Evolutionary conservation across 2,329 filamentous ascomycete species (phyloP).

Genomic region (Sphaerulina vaccinii): DNA sequence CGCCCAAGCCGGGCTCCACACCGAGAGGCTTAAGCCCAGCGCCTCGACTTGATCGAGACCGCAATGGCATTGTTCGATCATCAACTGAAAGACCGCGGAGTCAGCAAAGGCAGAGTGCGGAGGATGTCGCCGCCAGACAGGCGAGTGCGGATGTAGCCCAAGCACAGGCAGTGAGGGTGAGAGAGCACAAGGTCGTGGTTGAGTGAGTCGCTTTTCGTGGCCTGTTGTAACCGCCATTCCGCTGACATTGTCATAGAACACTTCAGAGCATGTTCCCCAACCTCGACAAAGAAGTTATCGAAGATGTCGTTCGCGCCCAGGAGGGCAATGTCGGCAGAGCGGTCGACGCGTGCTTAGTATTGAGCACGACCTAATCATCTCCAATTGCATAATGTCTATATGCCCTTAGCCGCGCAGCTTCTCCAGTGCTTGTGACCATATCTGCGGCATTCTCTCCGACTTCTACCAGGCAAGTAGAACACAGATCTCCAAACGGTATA

Average conservation of each 20-base stretch:
- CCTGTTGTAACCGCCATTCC: not conserved
- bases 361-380: constrained; percentile 32
- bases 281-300: constrained; percentile 88
- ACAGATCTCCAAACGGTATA: too few relatives aligned
- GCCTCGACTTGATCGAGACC: constrained; percentile 23
- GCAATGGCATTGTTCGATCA: constrained; percentile 29
- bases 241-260: constrained; percentile 52
- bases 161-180: constrained; percentile 74
- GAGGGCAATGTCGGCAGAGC: constrained; percentile 64
- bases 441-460: too few relatives aligned
- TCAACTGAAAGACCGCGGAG: constrained; percentile 25
- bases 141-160: constrained; percentile 88
- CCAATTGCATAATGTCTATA: not conserved
- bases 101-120: constrained; percentile 57
- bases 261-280: constrained; percentile 96
- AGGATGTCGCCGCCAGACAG: constrained; percentile 86
- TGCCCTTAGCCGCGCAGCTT: too few relatives aligned
- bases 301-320: constrained; percentile 94
- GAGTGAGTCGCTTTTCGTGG: constrained; percentile 52
- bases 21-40: constrained; percentile 50
- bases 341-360: constrained; percentile 50
- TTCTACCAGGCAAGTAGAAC: too few relatives aligned
- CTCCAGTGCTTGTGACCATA: too few relatives aligned
- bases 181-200: constrained; percentile 86
- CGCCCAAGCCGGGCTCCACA: constrained; percentile 42